These are phyloP conservation scores for Lentinula detonsa DNA, from an alignment of 768 basidiomycete species.

Conservation along the genomic window DNA sequence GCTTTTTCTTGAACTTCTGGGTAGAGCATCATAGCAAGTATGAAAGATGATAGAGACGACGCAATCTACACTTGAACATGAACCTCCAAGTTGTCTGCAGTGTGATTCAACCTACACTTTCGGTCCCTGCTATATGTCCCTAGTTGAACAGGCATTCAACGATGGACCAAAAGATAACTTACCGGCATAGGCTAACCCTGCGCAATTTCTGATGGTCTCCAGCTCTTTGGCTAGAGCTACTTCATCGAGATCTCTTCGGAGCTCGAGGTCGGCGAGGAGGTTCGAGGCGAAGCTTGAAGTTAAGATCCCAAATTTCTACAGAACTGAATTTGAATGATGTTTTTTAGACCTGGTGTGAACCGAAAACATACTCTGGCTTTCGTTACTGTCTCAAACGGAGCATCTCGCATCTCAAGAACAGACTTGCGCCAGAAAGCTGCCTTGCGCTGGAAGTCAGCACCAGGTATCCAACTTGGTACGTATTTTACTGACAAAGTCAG, in stretches of 20 bases:
- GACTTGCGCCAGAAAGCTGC: constrained; percentile 43
- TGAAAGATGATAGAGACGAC: constrained; percentile 13
- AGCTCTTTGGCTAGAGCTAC: constrained; percentile 12
- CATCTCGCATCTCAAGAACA: constrained; percentile 42
- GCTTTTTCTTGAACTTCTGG: constrained; percentile 21
- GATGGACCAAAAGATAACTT: neutral
- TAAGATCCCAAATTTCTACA: constrained; percentile 21
- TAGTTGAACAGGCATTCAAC: neutral
- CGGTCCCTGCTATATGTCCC: constrained; percentile 28
- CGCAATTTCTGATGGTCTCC: constrained; percentile 27
- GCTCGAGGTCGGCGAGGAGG: constrained; percentile 19
- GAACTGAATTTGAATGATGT: constrained; percentile 21
- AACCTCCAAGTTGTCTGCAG: neutral
- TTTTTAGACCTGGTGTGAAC: neutral
- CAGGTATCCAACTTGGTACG: constrained; percentile 47
- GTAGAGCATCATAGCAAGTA: constrained; percentile 20
- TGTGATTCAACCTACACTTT: constrained; percentile 25
- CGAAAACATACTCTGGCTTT: constrained; percentile 27
- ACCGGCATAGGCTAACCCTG: constrained; percentile 34
- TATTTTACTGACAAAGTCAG: constrained; percentile 34
- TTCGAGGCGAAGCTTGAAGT: constrained; percentile 28
- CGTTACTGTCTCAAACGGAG: constrained; percentile 31
- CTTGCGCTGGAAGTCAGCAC: constrained; percentile 43
- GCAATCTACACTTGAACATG: neutral
- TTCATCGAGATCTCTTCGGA: constrained; percentile 10